Evolutionary conservation across 257 asterid genomes (phyloP).

Genomic region (Solanum sejunctum): DNA sequence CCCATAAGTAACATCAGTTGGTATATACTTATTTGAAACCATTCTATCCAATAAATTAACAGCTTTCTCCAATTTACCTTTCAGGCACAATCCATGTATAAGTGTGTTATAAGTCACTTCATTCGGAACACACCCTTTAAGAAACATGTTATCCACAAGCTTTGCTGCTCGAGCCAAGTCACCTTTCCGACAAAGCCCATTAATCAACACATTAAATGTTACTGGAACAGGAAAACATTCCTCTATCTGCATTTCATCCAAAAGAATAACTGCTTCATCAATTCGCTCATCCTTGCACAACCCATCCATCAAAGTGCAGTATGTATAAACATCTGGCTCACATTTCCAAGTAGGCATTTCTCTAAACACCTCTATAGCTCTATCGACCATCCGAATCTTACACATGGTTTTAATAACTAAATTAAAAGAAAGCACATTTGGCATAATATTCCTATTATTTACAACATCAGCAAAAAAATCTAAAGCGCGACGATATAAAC

Average conservation of each 20-base stretch:
- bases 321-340: slow-evolving; percentile 64
- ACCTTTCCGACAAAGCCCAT: slow-evolving; percentile 81
- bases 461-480: slow-evolving; percentile 50
- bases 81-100: slow-evolving; percentile 72
- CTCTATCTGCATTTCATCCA: slow-evolving; percentile 95
- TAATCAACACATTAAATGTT: slow-evolving; percentile 68
- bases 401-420: slow-evolving; percentile 71
- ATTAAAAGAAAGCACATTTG: slow-evolving; percentile 70
- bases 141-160: slow-evolving; percentile 75
- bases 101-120: slow-evolving; percentile 91
- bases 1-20: slow-evolving; percentile 72
- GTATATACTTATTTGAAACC: slow-evolving; percentile 51
- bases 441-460: slow-evolving; percentile 20
- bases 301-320: slow-evolving; percentile 95
- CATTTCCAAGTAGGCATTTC: slow-evolving; percentile 49
- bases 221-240: slow-evolving; percentile 56
- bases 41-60: slow-evolving; percentile 54
- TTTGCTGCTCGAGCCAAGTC: slow-evolving; percentile 68
- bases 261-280: slow-evolving; percentile 74
- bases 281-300: slow-evolving; percentile 72
- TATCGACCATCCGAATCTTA: slow-evolving; percentile 35
- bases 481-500: slow-evolving; percentile 43
- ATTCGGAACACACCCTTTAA: slow-evolving; percentile 84
- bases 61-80: slow-evolving; percentile 80
- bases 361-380: slow-evolving; percentile 55